Base-by-base conservation (phyloP, 2,329 filamentous ascomycete genomes). In the Xylariaceae sp. region DNA sequence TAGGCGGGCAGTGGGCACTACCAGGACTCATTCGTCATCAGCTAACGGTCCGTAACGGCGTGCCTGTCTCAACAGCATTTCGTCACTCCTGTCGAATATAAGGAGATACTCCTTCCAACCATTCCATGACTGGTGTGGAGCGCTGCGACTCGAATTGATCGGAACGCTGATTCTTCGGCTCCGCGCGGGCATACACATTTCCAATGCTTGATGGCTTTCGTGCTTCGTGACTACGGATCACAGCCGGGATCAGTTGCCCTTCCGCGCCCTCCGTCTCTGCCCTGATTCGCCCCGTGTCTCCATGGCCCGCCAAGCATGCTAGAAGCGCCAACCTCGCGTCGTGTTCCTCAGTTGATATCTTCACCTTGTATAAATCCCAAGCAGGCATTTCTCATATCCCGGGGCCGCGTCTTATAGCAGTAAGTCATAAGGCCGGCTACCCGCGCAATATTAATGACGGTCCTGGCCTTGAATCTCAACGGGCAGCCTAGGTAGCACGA, bases 31-130 rank as follows among this genome's bases (percentile, higher is more conserved):
- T 42, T 42, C 40, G 40, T 42, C 40, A 42, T 42, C 40, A 42
- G 18, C 18, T 15, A 8, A 10, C 19, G 40, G 19, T 22, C 40
- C n/a, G 40, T 36, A 26, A 32, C 49, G 47, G 55, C 54, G 55
- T 54, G 55, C 53, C 58, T 55, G 56, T 37, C 21, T 37, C 16
- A 40, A 37, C 15, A 19, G 44, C 16, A 34, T 21, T 16, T 26
- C 44, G 41, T 26, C 46, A 29, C 43, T 18, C n/a, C 16, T n/a
- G n/a, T n/a, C 26, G 8, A 26, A 26, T 8, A 26, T 26, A 26
- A 26, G 26, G 26, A 26, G 26, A 26, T 26, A 5, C 26, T 26
- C 26, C 26, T 26, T 26, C 26, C 26, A 26, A 4, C 26, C 26
- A 26, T 16, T 29, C 7, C 26, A 21, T 30, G 42, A 40, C 37